Evolutionary conservation across 768 basidiomycete species (phyloP).

Genomic region (Serendipita indica): DNA sequence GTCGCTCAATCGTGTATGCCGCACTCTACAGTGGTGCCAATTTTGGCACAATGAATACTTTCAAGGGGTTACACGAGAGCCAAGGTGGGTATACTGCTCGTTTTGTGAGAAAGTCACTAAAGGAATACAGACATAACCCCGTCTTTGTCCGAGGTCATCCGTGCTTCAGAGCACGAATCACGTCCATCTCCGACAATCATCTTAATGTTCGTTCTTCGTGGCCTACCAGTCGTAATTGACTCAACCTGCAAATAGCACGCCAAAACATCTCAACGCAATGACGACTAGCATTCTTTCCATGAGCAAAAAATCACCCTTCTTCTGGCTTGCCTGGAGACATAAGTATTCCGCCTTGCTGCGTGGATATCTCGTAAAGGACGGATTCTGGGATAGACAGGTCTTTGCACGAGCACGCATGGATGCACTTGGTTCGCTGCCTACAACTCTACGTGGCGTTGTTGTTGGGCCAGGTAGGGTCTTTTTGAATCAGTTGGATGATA

Average conservation of each 20-base stretch:
- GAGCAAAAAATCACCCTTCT: slow-evolving; percentile 34
- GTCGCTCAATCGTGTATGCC: slow-evolving; percentile 64
- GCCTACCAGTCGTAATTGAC: not conserved
- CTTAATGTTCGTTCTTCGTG: slow-evolving; percentile 45
- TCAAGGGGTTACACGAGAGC: slow-evolving; percentile 33
- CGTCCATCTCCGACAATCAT: slow-evolving; percentile 45
- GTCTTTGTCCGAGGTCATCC: slow-evolving; percentile 15
- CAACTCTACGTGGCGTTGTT: slow-evolving; percentile 50
- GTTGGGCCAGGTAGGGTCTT: slow-evolving; percentile 28
- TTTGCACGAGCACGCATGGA: slow-evolving; percentile 51
- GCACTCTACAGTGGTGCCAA: slow-evolving; percentile 51
- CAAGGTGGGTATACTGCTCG: slow-evolving; percentile 18
- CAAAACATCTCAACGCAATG: slow-evolving; percentile 44
- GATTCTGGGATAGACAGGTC: slow-evolving; percentile 71
- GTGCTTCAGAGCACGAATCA: slow-evolving; percentile 14
- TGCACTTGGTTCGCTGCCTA: slow-evolving; percentile 45
- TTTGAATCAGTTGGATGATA: not conserved
- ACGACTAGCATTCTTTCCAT: slow-evolving; percentile 37
- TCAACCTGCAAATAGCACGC: slow-evolving; percentile 19
- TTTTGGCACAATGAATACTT: slow-evolving; percentile 48
- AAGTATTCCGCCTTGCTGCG: slow-evolving; percentile 53
- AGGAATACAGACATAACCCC: slow-evolving; percentile 12
- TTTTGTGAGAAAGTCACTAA: slow-evolving; percentile 17
- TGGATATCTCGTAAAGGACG: slow-evolving; percentile 63
- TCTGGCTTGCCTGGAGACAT: slow-evolving; percentile 64